A percentile compares a stretch with the other conserved stretches of the same genome.
Evolutionary conservation across 176 grass and related monocot species (phyloP).

Genomic region (Avena atlantica): DNA sequence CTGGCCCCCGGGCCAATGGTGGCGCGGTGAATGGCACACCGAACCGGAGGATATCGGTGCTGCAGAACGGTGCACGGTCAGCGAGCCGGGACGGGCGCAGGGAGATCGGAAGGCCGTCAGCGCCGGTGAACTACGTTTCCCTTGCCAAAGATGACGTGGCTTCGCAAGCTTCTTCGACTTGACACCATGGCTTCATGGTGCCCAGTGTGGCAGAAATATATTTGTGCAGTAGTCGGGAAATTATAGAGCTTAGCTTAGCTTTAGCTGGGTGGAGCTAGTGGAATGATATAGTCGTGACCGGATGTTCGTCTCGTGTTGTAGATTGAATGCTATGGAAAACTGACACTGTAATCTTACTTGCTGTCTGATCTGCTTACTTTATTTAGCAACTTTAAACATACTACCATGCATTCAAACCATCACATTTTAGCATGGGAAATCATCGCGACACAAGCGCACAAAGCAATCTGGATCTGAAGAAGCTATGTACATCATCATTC

Average conservation of each 20-base stretch:
- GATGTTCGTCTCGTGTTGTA: slow-evolving; percentile 19
- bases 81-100: slow-evolving; percentile 73
- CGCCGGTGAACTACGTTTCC: slow-evolving; percentile 77
- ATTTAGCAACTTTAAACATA: not conserved
- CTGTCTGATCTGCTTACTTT: slow-evolving; percentile 14
- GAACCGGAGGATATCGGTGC: slow-evolving; percentile 50
- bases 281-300: slow-evolving; percentile 1
- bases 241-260: slow-evolving; percentile 28
- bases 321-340: not conserved
- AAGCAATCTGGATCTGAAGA: not conserved
- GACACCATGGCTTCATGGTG: slow-evolving; percentile 1
- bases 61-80: slow-evolving; percentile 57
- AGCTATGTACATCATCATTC: slow-evolving; percentile 28
- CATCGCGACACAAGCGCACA: slow-evolving; percentile 5
- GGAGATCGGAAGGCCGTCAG: slow-evolving; percentile 50
- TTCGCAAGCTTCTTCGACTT: slow-evolving; percentile 50
- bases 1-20: slow-evolving; percentile 48
- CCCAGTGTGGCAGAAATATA: not conserved
- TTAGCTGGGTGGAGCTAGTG: slow-evolving; percentile 18
- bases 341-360: not conserved
- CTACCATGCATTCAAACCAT: not conserved
- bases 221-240: slow-evolving; percentile 47
- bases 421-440: not conserved
- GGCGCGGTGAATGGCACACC: slow-evolving; percentile 50
- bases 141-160: slow-evolving; percentile 68